Evolutionary conservation across 768 basidiomycete species (phyloP), one percentile per base, ranked within the genome.

Genomic region (Pulveroboletus frians): DNA sequence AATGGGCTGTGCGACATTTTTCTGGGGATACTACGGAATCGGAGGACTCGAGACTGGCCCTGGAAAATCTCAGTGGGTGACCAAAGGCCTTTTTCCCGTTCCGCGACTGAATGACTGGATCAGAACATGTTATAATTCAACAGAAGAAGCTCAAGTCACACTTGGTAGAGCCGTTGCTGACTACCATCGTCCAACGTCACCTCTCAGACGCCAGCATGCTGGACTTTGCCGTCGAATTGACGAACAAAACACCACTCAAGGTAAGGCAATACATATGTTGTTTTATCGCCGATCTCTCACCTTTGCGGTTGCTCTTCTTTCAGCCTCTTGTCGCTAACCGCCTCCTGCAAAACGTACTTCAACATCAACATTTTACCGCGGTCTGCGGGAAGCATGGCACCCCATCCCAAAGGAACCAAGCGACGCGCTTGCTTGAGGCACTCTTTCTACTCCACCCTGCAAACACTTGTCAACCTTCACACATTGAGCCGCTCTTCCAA

Each of bases 381-480:
- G 47, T 77, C 11, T 76, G 75, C 38, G 35, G 47, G 50, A n/a
- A 61, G 57, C 55, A 57, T 11, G 53, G 53, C 0, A 49, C 41
- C 14, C 47, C 61, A 4, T 54, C 63, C 5, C 59, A 67, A 27
- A 75, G 82, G 18, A 72, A 77, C 20, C 68, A 73, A 3, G 61
- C 88, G 26, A 71, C 84, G 32, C 56, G 68, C n/a, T 66, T 89
- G 1, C 67, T 94, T 4, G 73, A 81, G 39, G 66, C 70, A 3
- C 73, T 95, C 2, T 96, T 94, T 72, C 66, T 77, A 47, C 74
- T 84, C 13, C 84, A 93, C 59, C 89, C 92, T 0, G 67, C 74
- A 11, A 91, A 91, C 57, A 86, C 92, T 2, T 94, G 89, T 59
- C 94, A 95, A 63, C 76, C 84, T 9, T 85, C 80, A 3, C 90